Evolutionary conservation across 2,329 filamentous ascomycete genomes (phyloP), one percentile per base, ranked within the genome.

Genomic region (Blumeriella jaapii): DNA sequence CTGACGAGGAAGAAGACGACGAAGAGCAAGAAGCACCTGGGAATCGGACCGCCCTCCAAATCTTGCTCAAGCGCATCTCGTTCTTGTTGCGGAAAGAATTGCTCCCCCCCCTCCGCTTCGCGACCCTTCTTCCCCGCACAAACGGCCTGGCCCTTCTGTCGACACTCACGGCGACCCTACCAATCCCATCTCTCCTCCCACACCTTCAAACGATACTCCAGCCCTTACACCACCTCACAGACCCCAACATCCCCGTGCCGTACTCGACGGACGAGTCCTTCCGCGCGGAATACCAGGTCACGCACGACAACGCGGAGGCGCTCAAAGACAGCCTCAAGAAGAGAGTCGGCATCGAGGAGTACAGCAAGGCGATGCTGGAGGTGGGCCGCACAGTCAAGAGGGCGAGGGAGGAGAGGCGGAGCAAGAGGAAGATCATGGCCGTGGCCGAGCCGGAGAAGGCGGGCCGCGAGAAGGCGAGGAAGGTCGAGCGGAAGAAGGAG

Each of bases 391-490:
- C 68, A 11, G 77, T 91, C n/a, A 73, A 71, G 52, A 68, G 70
- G 45, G 74, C 79, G 51, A 68, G 91, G 47, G 74, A 84, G 55
- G 73, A 77, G 51, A 67, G 93, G 45, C 74, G 80, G 35, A 74
- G 69, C 45, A 98, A 98, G 71, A 73, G 91, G 52, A 83, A 84
- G 60, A 83, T 96, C 45, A 87, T 93, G 55, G 83, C 83, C 8
- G 77, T 98, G 15, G 71, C 71, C 31, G 74, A 81, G 53, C 91
- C 91, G 1, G 89, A 91, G 61, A 79, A 69, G 55, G 76, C 77
- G 50, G 83, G 78, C 17, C 67, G 70, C 53, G 77, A 81, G 49
- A 95, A 95, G 74, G 76, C 72, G 56, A 82, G 79, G 64, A 86
- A 80, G 65, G 70, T 82, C 43, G 84, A 91, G 55, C 76, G 78